Evolutionary conservation across 768 basidiomycete genomes (phyloP).

Genomic region (Tulasnella sp.): DNA sequence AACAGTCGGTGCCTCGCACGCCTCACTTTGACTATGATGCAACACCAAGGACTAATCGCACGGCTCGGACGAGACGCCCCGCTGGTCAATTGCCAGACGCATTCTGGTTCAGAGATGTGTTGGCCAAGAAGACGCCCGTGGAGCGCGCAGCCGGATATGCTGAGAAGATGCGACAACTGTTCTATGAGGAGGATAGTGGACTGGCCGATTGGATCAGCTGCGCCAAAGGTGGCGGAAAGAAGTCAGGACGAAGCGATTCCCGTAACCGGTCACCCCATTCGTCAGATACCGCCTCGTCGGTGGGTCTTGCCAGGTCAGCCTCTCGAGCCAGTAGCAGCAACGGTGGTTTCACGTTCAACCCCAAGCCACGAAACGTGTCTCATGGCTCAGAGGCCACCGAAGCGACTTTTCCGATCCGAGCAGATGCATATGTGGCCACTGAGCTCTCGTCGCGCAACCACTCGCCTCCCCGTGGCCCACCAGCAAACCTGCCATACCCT

Average conservation of each 20-base stretch:
- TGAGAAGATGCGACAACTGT: constrained; percentile 33
- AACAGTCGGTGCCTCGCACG: neutral
- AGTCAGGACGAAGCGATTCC: neutral
- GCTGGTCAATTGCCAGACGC: constrained; percentile 25
- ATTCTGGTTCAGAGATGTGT: constrained; percentile 31
- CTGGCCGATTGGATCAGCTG: constrained; percentile 32
- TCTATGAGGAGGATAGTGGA: constrained; percentile 29
- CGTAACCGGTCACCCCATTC: neutral
- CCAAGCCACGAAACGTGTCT: constrained; percentile 13
- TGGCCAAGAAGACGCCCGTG: constrained; percentile 27
- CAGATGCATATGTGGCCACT: constrained; percentile 24
- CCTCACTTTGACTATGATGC: neutral
- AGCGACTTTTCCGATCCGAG: constrained; percentile 20
- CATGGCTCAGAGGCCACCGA: constrained; percentile 21
- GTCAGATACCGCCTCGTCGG: neutral
- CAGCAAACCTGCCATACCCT: constrained; percentile 26
- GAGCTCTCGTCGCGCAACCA: constrained; percentile 9
- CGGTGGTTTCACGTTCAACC: neutral
- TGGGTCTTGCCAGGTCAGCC: neutral
- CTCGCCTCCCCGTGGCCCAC: constrained; percentile 21
- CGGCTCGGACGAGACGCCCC: neutral
- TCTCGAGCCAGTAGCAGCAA: neutral
- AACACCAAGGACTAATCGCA: neutral
- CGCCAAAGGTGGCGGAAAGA: constrained; percentile 20
- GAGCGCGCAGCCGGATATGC: constrained; percentile 34